Conservation (phyloP, 2,329 filamentous ascomycete species). For the Knufia fluminis region DNA sequence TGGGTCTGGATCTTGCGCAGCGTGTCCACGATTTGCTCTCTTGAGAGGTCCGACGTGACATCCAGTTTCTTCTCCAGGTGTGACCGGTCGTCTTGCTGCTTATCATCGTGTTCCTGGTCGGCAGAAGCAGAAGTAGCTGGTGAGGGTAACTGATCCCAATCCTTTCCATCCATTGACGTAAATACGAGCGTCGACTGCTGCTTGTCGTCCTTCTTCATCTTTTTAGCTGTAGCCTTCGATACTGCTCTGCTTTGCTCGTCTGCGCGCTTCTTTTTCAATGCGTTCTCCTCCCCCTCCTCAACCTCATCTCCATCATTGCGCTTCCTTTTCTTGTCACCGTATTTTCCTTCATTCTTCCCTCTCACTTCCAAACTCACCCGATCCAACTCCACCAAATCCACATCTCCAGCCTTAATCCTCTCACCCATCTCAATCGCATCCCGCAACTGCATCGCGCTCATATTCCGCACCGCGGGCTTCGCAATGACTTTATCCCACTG, state of each 20-base stretch:
- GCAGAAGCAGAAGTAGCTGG: conserved; percentile 15
- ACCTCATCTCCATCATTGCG: conserved; percentile 3
- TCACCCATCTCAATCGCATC: conserved; percentile 32
- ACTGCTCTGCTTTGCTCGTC: neutral
- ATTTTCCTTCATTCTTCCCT: conserved; percentile 25
- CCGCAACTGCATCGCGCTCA: conserved; percentile 31
- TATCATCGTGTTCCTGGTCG: neutral
- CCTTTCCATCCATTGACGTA: neutral
- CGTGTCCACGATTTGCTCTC: conserved; percentile 12
- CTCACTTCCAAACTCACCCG: conserved; percentile 32
- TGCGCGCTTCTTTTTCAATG: neutral
- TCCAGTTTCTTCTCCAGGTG: neutral
- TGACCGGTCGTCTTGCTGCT: neutral
- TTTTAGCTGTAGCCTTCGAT: neutral
- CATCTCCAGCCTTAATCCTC: conserved; percentile 30
- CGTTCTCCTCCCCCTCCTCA: conserved; percentile 10
- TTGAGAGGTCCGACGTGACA: neutral
- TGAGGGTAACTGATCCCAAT: conserved; percentile 6
- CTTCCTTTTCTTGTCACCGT: neutral
- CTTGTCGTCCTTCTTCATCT: neutral
- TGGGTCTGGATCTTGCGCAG: conserved; percentile 36
- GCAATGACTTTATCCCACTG: conserved; percentile 37
- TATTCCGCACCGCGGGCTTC: conserved; percentile 36
- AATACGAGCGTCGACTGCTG: conserved; percentile 16
- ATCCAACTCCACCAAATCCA: conserved; percentile 32